Evolutionary conservation across 2,329 filamentous ascomycete species (phyloP).

Genomic region (Apiospora marii): DNA sequence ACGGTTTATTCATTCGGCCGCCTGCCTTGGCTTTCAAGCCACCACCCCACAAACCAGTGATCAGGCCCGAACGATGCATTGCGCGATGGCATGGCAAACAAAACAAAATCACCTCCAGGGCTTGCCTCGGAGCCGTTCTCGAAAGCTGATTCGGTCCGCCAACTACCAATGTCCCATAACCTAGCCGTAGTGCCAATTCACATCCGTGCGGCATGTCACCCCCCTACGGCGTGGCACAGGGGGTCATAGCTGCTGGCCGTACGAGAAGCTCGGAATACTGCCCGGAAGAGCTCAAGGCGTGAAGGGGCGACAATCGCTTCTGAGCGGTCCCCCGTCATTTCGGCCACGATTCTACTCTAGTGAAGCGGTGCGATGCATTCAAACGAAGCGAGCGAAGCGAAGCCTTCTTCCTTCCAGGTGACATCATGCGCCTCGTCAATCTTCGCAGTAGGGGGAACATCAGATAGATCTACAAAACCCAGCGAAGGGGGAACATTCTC

Average conservation of each 20-base stretch:
- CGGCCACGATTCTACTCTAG: too few relatives aligned
- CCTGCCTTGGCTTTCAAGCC: too few relatives aligned
- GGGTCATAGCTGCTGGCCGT: neutral
- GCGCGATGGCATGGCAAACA: neutral
- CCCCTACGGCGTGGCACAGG: neutral
- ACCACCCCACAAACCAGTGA: neutral
- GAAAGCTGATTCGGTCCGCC: neutral
- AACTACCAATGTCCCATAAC: neutral
- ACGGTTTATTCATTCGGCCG: too few relatives aligned
- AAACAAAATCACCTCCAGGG: neutral
- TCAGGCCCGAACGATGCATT: neutral
- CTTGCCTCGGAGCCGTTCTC: neutral
- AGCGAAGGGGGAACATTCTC: too few relatives aligned
- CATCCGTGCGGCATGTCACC: neutral
- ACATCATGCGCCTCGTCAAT: neutral
- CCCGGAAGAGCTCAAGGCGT: too few relatives aligned
- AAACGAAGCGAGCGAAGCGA: neutral
- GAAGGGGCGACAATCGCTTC: too few relatives aligned
- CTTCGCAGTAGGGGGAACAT: neutral
- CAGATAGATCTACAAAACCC: too few relatives aligned
- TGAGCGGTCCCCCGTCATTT: too few relatives aligned
- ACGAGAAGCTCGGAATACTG: neutral
- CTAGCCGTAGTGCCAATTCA: neutral
- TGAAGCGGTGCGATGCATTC: neutral
- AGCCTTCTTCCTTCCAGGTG: too few relatives aligned